phyloP scores from a whole-genome alignment of 1,139 yeast genomes.

The Debaryomyces sp. region DNA sequence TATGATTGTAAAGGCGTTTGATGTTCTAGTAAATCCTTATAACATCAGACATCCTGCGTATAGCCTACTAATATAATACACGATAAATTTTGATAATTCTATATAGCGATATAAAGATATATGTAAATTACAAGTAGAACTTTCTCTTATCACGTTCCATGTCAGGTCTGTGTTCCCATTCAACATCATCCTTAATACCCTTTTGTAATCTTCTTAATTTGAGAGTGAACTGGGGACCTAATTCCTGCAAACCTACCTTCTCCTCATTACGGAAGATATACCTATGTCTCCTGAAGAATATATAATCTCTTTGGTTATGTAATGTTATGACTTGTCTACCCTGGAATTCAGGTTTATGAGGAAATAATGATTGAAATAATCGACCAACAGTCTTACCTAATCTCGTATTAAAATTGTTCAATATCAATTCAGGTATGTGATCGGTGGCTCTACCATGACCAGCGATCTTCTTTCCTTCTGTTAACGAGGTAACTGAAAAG shows the following conservation, averaged over 20 bases:
- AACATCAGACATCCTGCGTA: conserved; percentile 5
- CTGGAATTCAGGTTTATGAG: conserved; percentile 88
- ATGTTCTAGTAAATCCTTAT: conserved; percentile 5
- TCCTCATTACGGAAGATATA: conserved; percentile 88
- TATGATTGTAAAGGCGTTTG: conserved; percentile 2
- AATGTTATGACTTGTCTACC: conserved; percentile 95
- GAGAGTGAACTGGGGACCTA: conserved; percentile 95
- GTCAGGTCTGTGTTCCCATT: conserved; percentile 95
- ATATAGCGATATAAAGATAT: background rate
- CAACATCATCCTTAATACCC: conserved; percentile 88
- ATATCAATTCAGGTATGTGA: conserved; percentile 87
- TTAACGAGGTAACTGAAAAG: conserved; percentile 80
- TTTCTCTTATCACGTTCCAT: conserved; percentile 96
- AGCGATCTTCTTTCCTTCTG: conserved; percentile 69
- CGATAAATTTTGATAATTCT: background rate
- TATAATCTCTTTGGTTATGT: conserved; percentile 94
- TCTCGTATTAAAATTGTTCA: conserved; percentile 90
- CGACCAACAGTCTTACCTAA: conserved; percentile 93
- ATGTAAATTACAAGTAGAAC: conserved; percentile 66
- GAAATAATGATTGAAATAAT: conserved; percentile 87
- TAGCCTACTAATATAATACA: background rate
- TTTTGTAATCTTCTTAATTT: conserved; percentile 85
- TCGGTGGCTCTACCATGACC: conserved; percentile 93
- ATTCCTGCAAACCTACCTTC: conserved; percentile 90
- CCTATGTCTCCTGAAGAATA: conserved; percentile 93